Evolutionary conservation across 768 basidiomycete genomes (phyloP).

Genomic region (Dacryopinax spathularia): DNA sequence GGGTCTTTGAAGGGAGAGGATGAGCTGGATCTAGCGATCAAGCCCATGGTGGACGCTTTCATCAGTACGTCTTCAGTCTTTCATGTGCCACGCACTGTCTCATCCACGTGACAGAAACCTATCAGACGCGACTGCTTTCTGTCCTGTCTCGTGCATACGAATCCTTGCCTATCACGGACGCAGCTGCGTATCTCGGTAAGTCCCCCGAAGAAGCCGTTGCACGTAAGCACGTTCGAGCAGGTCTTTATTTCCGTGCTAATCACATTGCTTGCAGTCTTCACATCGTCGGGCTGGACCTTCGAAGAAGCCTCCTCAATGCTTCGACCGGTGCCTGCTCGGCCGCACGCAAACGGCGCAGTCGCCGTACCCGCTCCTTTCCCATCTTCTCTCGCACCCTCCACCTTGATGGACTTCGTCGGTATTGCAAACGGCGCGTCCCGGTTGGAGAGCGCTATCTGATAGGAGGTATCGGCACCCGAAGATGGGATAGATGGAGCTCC

Average conservation of each 20-base stretch:
- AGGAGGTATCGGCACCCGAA: background rate
- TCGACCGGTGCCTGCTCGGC: background rate
- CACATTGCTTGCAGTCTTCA: background rate
- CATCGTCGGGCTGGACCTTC: background rate
- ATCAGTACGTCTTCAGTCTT: constrained; percentile 31
- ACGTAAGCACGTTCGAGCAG: constrained; percentile 18
- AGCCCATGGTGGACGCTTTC: constrained; percentile 35
- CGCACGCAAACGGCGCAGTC: background rate
- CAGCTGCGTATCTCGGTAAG: constrained; percentile 44
- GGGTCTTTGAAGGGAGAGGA: constrained; percentile 30
- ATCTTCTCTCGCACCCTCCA: constrained; percentile 4
- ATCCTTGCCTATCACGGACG: constrained; percentile 40
- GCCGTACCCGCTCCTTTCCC: background rate
- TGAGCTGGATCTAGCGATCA: constrained; percentile 34
- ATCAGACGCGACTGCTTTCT: constrained; percentile 41
- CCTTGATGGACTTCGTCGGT: constrained; percentile 3
- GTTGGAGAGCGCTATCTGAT: constrained; percentile 7
- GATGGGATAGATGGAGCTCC: background rate
- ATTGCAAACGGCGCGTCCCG: constrained; percentile 6
- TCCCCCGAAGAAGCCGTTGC: constrained; percentile 22
- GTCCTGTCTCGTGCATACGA: constrained; percentile 53
- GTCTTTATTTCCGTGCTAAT: background rate
- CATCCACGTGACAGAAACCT: constrained; percentile 32
- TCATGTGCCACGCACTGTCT: background rate
- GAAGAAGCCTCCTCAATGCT: background rate